Conservation (phyloP, 1,284 basidiomycete species). For the Austroboletus novae-zelandiae region DNA sequence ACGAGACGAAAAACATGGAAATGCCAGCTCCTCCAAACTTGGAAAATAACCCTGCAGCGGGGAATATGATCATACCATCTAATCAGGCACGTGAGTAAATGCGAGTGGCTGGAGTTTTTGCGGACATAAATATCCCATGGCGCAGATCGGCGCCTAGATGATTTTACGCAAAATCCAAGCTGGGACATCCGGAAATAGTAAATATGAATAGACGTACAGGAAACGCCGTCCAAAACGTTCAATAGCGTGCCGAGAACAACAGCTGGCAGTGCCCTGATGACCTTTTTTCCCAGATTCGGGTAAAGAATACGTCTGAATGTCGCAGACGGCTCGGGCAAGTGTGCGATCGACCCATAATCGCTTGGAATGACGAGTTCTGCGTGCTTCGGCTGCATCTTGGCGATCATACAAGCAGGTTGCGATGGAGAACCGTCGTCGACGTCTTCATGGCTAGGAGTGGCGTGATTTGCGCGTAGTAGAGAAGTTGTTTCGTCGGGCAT, state of each 20-base stretch:
- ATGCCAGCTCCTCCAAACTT: slow-evolving; percentile 89
- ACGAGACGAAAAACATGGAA: slow-evolving; percentile 92
- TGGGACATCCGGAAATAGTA: neutral
- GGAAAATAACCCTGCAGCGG: slow-evolving; percentile 76
- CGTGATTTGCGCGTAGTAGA: slow-evolving; percentile 17
- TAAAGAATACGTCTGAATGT: slow-evolving; percentile 9
- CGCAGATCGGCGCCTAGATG: slow-evolving; percentile 1
- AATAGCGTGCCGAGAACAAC: slow-evolving; percentile 85
- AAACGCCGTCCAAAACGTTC: slow-evolving; percentile 93
- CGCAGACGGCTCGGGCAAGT: slow-evolving; percentile 9
- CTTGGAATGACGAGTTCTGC: slow-evolving; percentile 1
- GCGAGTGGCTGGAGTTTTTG: neutral
- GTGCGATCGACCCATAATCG: slow-evolving; percentile 15
- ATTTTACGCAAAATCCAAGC: slow-evolving; percentile 8
- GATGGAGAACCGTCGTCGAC: neutral
- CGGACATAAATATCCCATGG: neutral
- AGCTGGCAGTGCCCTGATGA: slow-evolving; percentile 65
- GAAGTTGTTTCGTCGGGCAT: slow-evolving; percentile 20
- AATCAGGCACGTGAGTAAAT: slow-evolving; percentile 11
- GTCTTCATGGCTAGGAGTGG: slow-evolving; percentile 3
- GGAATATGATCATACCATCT: slow-evolving; percentile 92
- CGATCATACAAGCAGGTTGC: neutral
- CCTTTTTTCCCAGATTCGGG: slow-evolving; percentile 34
- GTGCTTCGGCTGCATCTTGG: slow-evolving; percentile 10
- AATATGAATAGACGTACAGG: slow-evolving; percentile 53